Evolutionary conservation across 176 grass and related monocot species (phyloP).

Genomic region (Avena eriantha): DNA sequence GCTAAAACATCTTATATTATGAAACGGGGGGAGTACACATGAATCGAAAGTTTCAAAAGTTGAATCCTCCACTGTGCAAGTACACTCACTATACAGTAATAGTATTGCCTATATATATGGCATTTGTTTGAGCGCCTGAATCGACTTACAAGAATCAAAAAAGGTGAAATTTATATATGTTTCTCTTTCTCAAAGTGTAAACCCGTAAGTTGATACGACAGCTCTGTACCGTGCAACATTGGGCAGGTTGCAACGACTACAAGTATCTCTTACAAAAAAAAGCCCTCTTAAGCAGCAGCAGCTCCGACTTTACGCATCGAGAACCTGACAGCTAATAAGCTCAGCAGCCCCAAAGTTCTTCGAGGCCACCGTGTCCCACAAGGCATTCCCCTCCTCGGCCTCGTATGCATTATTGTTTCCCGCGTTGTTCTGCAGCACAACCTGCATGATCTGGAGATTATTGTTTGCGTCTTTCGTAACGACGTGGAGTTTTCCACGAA

Average conservation of each 20-base stretch:
- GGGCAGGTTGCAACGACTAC: neutral
- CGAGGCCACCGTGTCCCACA: constrained; percentile 67
- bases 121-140: neutral
- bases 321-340: constrained; percentile 85
- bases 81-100: no score
- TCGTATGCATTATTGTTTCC: neutral
- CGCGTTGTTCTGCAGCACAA: constrained; percentile 39
- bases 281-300: neutral
- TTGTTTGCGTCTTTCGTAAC: constrained; percentile 67
- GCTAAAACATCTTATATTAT: no score
- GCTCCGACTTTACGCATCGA: constrained; percentile 53
- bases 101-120: neutral
- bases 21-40: no score
- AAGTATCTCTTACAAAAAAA: constrained; percentile 16
- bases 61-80: no score
- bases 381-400: constrained; percentile 30
- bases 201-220: neutral
- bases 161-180: neutral
- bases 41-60: no score
- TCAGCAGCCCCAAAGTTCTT: constrained; percentile 80
- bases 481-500: constrained; percentile 74
- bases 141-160: constrained; percentile 24
- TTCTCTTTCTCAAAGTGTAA: neutral
- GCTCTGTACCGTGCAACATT: neutral
- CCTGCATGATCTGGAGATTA: constrained; percentile 61